Evolutionary conservation across 1,284 basidiomycete genomes (phyloP).

Genomic region (Trichosporon sp.): DNA sequence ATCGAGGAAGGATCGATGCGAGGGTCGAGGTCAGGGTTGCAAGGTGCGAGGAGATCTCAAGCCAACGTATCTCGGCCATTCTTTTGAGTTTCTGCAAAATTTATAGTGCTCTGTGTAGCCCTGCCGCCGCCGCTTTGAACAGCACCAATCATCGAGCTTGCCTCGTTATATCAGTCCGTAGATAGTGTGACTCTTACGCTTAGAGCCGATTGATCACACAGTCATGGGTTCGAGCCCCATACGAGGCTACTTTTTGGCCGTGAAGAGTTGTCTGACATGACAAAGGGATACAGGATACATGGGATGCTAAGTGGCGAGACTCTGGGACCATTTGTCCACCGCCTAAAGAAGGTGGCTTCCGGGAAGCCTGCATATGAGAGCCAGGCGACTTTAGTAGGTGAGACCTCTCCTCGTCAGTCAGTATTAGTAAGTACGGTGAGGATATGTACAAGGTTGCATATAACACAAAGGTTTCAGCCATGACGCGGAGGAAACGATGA

Average conservation of each 20-base stretch:
- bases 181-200: conserved; percentile 3
- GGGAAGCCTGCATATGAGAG: too few species aligned
- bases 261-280: neutral
- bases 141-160: neutral
- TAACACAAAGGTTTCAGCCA: too few species aligned
- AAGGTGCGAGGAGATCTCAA: neutral
- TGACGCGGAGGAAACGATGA: too few species aligned
- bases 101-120: neutral
- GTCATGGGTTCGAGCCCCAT: conserved; percentile 4
- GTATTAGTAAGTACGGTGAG: too few species aligned
- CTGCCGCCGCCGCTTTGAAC: neutral
- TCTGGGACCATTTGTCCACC: too few species aligned
- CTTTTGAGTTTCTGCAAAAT: neutral
- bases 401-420: too few species aligned
- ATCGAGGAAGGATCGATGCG: too few species aligned
- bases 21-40: too few species aligned
- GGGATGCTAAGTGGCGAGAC: neutral
- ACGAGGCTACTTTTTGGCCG: conserved; percentile 1
- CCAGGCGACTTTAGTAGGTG: too few species aligned
- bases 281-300: neutral
- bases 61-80: neutral
- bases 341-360: too few species aligned
- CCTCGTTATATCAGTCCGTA: conserved; percentile 4
- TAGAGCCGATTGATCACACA: neutral
- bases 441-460: neutral